These are phyloP conservation scores for Penicillium sp. DNA, from an alignment of 2,329 filamentous ascomycete species.

Conservation along the genomic window DNA sequence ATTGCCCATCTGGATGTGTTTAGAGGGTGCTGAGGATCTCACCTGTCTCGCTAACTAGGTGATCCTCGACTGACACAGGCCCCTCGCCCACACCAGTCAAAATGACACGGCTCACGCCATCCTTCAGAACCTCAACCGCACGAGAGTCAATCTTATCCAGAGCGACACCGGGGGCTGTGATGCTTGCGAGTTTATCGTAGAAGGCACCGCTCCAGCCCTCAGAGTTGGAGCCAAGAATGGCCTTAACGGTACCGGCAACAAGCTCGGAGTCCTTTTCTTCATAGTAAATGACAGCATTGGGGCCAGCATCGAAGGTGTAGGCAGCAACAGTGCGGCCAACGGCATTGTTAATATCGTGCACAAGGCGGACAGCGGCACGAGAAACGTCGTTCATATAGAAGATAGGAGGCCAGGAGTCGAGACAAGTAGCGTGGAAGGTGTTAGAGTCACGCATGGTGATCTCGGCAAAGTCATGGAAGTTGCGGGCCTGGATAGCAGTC, in stretches of 20 bases:
- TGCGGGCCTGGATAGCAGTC: constrained; percentile 71
- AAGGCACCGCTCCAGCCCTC: constrained; percentile 60
- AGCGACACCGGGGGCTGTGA: constrained; percentile 51
- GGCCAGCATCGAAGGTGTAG: constrained; percentile 96
- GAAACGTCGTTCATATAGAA: constrained; percentile 98
- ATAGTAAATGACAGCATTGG: constrained; percentile 97
- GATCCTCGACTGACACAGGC: constrained; percentile 76
- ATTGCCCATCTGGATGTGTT: constrained; percentile 10
- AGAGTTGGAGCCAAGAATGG: constrained; percentile 66
- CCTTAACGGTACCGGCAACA: constrained; percentile 78
- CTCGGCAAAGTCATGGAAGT: constrained; percentile 85
- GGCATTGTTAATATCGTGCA: constrained; percentile 82
- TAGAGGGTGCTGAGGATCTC: constrained; percentile 40
- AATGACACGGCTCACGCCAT: constrained; percentile 86
- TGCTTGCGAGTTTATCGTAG: constrained; percentile 55
- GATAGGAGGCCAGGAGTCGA: constrained; percentile 95
- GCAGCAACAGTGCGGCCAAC: constrained; percentile 81
- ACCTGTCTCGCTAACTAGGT: constrained; percentile 70
- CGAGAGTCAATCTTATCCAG: constrained; percentile 60
- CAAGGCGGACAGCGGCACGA: constrained; percentile 79
- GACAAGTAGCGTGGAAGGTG: constrained; percentile 91
- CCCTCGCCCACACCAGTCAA: constrained; percentile 90
- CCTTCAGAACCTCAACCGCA: constrained; percentile 67
- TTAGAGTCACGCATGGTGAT: constrained; percentile 97
- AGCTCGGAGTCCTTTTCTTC: constrained; percentile 72